Conservation (phyloP, 2,329 filamentous ascomycete species). For the Penicillium sp. region DNA sequence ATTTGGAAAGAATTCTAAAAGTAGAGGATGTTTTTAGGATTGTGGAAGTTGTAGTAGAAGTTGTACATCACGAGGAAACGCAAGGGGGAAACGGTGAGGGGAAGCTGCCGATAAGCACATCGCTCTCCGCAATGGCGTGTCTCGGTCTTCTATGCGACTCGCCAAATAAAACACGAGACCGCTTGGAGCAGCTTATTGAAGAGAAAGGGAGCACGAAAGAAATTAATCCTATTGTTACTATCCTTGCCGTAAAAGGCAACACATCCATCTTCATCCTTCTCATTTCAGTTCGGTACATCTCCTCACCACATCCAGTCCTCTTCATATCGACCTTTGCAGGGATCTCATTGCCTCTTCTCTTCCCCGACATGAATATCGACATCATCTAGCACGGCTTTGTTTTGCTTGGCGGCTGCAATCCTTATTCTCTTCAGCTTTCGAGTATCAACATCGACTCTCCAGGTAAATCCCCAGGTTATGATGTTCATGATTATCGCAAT, state of each 20-base stretch:
- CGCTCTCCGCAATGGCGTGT: conserved; percentile 5
- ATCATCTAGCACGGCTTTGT: conserved; percentile 5
- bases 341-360: neutral
- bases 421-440: conserved; percentile 12
- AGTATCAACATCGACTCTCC: conserved; percentile 14
- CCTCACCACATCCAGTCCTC: neutral
- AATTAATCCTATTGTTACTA: too few species aligned
- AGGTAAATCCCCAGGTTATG: conserved; percentile 13
- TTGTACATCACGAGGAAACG: too few species aligned
- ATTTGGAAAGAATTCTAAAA: too few species aligned
- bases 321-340: neutral
- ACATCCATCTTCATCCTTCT: neutral
- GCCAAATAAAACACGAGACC: neutral
- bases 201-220: neutral
- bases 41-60: too few species aligned
- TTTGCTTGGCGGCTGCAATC: conserved; percentile 2
- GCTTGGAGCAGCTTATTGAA: neutral
- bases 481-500: conserved; percentile 18
- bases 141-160: neutral
- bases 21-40: neutral
- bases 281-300: neutral
- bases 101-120: conserved; percentile 1
- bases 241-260: too few species aligned
- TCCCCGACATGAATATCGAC: conserved; percentile 3
- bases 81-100: conserved; percentile 14